Percentiles rank a stretch among this genome's conserved stretches.
Evolutionary conservation across 1,284 basidiomycete species (phyloP).

Genomic region (Ganoderma leucocontextum): DNA sequence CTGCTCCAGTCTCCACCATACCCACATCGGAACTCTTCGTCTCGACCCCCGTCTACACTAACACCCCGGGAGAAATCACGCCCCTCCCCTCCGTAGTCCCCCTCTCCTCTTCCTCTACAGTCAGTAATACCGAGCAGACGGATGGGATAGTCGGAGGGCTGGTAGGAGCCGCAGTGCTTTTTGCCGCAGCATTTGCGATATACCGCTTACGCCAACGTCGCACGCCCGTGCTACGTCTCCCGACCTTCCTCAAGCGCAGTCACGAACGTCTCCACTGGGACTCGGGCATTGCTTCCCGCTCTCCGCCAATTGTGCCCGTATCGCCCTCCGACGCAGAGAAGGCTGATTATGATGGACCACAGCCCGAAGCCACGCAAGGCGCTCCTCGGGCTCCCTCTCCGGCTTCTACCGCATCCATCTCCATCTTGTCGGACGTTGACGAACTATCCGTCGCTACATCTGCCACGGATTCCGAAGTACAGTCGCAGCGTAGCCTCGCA

Average conservation of each 20-base stretch:
- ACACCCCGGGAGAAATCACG: not conserved
- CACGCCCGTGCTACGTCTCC: not conserved
- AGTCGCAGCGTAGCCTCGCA: constrained; percentile 5
- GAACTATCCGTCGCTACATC: not conserved
- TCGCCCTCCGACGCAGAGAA: not conserved
- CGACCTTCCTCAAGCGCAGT: not conserved
- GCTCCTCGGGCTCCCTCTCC: too few species aligned
- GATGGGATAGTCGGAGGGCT: not conserved
- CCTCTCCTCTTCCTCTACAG: not conserved
- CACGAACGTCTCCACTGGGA: not conserved
- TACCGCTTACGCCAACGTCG: not conserved
- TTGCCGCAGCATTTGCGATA: not conserved
- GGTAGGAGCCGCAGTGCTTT: not conserved
- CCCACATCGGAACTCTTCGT: not conserved
- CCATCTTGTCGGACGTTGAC: not conserved
- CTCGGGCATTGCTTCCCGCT: not conserved
- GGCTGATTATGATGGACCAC: constrained; percentile 2
- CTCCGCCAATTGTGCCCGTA: not conserved
- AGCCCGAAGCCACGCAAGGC: not conserved
- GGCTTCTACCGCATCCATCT: too few species aligned
- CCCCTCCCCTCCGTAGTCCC: not conserved
- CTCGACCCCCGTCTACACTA: not conserved
- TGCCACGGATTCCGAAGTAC: not conserved
- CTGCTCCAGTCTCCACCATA: not conserved
- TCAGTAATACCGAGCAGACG: not conserved